A percentile compares a stretch with the other conserved stretches of the same genome.
Evolutionary conservation across 768 basidiomycete genomes (phyloP).

Genomic region (Podaxis mareebaensis): DNA sequence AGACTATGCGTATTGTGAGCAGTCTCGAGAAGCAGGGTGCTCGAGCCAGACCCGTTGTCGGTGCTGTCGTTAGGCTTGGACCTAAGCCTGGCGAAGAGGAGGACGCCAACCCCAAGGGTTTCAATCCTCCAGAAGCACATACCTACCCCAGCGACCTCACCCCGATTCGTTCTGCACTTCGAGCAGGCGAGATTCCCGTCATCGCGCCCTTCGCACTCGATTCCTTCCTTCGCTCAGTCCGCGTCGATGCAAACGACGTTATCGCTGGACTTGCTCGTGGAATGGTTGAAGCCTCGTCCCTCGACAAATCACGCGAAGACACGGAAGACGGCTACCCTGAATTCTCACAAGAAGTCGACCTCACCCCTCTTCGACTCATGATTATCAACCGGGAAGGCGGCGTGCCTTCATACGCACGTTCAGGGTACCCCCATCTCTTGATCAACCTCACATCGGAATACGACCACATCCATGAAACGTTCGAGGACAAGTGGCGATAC

Average conservation of each 20-base stretch:
- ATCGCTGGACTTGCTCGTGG: constrained; percentile 85
- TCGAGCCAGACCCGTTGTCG: constrained; percentile 83
- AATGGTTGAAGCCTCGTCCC: constrained; percentile 63
- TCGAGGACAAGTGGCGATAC: constrained; percentile 71
- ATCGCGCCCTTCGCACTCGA: constrained; percentile 92
- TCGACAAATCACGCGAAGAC: constrained; percentile 29
- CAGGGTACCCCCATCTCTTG: constrained; percentile 91
- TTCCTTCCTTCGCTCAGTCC: constrained; percentile 82
- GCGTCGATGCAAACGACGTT: constrained; percentile 86
- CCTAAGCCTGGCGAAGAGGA: constrained; percentile 60
- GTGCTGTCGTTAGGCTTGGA: constrained; percentile 81
- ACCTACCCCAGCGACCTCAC: constrained; percentile 78
- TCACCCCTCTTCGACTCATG: constrained; percentile 95
- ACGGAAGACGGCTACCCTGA: constrained; percentile 36
- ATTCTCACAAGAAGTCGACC: constrained; percentile 60
- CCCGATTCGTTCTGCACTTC: constrained; percentile 84
- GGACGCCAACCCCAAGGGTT: constrained; percentile 28
- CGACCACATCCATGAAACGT: constrained; percentile 82
- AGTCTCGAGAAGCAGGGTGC: constrained; percentile 86
- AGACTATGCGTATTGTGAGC: constrained; percentile 82
- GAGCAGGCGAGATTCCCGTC: constrained; percentile 94
- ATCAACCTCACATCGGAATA: constrained; percentile 92
- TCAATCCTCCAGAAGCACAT: constrained; percentile 69
- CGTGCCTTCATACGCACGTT: constrained; percentile 95
- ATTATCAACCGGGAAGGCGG: constrained; percentile 97